phyloP scores from a whole-genome alignment of 1,284 basidiomycete species.

The Amylostereum chailletii region DNA sequence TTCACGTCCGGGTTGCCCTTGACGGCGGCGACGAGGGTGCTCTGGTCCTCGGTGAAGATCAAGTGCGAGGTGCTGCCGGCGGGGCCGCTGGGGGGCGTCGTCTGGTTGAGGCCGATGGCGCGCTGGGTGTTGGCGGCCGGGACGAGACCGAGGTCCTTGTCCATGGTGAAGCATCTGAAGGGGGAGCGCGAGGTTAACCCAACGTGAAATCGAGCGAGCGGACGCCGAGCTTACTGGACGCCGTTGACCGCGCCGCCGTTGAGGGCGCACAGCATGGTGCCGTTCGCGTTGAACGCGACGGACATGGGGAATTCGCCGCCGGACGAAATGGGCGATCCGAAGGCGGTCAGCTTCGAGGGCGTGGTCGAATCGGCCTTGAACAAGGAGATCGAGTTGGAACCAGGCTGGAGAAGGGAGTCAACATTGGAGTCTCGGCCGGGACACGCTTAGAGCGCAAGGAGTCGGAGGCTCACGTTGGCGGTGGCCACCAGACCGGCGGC shows the following conservation, averaged over 20 bases:
- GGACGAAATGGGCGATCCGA: constrained; percentile 32
- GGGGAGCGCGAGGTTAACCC: neutral
- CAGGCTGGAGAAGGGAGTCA: constrained; percentile 21
- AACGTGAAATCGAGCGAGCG: neutral
- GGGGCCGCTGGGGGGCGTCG: constrained; percentile 30
- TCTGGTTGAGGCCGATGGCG: constrained; percentile 33
- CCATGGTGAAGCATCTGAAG: constrained; percentile 33
- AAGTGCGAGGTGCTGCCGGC: constrained; percentile 33
- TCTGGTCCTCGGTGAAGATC: constrained; percentile 34
- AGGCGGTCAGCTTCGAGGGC: constrained; percentile 28
- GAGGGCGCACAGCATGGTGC: constrained; percentile 31
- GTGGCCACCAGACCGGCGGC: constrained; percentile 30
- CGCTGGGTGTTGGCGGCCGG: constrained; percentile 31
- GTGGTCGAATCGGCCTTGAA: constrained; percentile 34
- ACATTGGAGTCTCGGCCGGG: neutral
- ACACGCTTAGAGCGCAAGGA: neutral
- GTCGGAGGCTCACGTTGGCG: constrained; percentile 28
- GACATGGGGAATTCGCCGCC: constrained; percentile 43
- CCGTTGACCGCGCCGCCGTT: constrained; percentile 40
- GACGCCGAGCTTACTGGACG: constrained; percentile 26
- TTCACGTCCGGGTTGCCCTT: constrained; percentile 31
- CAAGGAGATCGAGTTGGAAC: constrained; percentile 37
- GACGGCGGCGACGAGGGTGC: constrained; percentile 35
- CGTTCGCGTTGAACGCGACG: constrained; percentile 31
- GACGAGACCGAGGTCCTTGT: constrained; percentile 29